Conservation (phyloP, 352 stramenopile species). For the Pythium utonaiense region DNA sequence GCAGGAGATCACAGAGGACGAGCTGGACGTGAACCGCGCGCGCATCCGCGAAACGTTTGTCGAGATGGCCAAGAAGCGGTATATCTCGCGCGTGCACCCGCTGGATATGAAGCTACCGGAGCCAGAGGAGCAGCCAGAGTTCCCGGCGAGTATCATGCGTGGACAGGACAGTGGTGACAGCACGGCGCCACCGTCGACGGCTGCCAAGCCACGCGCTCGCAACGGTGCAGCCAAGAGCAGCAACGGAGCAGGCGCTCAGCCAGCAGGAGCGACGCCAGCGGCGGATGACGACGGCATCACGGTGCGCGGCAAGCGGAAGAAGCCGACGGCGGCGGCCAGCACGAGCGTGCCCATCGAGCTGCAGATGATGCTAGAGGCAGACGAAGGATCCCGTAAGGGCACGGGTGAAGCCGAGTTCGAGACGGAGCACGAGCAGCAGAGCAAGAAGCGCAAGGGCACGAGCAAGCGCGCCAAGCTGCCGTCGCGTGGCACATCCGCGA, state of each 20-base stretch:
- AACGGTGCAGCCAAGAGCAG: constrained; percentile 13
- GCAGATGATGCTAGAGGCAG: constrained; percentile 83
- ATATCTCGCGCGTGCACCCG: constrained; percentile 82
- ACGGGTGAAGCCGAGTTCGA: constrained; percentile 61
- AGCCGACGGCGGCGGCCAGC: constrained; percentile 26
- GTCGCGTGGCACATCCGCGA: constrained; percentile 34
- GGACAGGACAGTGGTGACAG: constrained; percentile 32
- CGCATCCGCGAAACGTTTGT: constrained; percentile 68
- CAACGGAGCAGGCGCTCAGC: constrained; percentile 9
- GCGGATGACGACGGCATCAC: constrained; percentile 60
- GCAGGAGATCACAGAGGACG: constrained; percentile 66
- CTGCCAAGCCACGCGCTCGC: constrained; percentile 13
- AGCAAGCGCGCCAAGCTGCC: constrained; percentile 80
- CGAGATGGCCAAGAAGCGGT: constrained; percentile 88
- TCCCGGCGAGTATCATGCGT: constrained; percentile 59
- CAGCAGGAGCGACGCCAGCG: constrained; percentile 3
- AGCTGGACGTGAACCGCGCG: constrained; percentile 63
- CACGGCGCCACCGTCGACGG: constrained; percentile 11
- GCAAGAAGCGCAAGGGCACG: constrained; percentile 62
- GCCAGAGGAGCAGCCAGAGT: constrained; percentile 52
- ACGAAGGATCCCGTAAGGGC: constrained; percentile 42
- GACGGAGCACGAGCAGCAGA: constrained; percentile 42
- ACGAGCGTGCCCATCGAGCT: constrained; percentile 75
- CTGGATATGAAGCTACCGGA: constrained; percentile 72
- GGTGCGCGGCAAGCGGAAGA: constrained; percentile 70